Percentiles rank a stretch among this genome's conserved stretches.
Evolutionary conservation across 2,329 filamentous ascomycete species (phyloP).

Genomic region (Gnomoniopsis sp.): DNA sequence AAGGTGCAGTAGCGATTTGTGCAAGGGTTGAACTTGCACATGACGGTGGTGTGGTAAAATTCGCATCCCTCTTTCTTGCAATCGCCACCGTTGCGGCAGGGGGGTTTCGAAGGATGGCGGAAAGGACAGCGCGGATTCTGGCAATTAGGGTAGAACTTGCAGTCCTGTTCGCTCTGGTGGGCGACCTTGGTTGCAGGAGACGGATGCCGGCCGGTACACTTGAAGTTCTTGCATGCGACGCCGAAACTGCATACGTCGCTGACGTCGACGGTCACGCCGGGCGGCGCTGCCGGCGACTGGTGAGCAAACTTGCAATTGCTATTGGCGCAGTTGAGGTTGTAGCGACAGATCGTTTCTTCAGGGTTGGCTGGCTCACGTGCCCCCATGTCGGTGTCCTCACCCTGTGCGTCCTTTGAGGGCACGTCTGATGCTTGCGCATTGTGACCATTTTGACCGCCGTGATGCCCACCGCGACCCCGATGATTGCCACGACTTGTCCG

Average conservation of each 20-base stretch:
- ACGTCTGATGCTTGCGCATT: conserved; percentile 27
- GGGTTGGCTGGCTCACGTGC: conserved; percentile 53
- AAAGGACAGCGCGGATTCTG: conserved; percentile 85
- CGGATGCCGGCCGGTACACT: conserved; percentile 88
- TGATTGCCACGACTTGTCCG: conserved; percentile 60
- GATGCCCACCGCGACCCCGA: conserved; percentile 45
- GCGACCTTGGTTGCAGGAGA: conserved; percentile 78
- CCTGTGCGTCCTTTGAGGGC: conserved; percentile 36
- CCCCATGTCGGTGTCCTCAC: conserved; percentile 60
- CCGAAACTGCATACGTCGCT: conserved; percentile 79
- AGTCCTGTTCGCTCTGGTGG: conserved; percentile 80
- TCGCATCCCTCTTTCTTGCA: conserved; percentile 81
- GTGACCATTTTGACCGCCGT: conserved; percentile 34
- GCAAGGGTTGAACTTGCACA: conserved; percentile 90
- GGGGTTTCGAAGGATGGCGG: conserved; percentile 79
- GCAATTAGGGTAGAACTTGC: conserved; percentile 90
- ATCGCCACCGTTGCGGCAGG: conserved; percentile 87
- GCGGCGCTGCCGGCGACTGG: conserved; percentile 85
- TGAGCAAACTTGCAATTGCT: conserved; percentile 90
- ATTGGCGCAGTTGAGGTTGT: conserved; percentile 84
- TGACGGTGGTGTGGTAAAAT: conserved; percentile 80
- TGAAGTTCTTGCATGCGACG: conserved; percentile 90
- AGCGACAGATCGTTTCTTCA: conserved; percentile 78
- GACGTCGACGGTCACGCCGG: conserved; percentile 73
- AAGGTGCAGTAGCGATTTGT: conserved; percentile 84